These are phyloP conservation scores for Chondrostereum purpureum DNA, from an alignment of 1,284 basidiomycete genomes.

Conservation along the genomic window DNA sequence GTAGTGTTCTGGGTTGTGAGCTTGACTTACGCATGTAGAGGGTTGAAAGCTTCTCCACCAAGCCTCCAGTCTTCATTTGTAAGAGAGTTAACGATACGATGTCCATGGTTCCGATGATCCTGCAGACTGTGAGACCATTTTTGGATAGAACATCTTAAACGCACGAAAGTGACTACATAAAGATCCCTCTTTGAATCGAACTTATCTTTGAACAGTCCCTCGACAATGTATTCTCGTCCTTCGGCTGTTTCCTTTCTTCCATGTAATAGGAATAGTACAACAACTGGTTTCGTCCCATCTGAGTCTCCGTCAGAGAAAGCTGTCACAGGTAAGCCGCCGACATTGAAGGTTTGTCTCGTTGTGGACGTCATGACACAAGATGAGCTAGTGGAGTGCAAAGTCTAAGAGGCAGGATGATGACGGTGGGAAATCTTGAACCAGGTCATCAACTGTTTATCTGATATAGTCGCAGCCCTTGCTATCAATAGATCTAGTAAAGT, in stretches of 20 bases:
- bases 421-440: too few relatives aligned
- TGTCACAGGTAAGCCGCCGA: conserved; percentile 41
- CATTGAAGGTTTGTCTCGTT: conserved; percentile 24
- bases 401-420: too few relatives aligned
- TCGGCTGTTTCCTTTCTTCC: conserved; percentile 36
- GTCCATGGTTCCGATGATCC: conserved; percentile 80
- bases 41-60: conserved; percentile 40
- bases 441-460: too few relatives aligned
- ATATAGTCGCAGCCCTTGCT: too few relatives aligned
- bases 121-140: conserved; percentile 28
- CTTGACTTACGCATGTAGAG: conserved; percentile 63
- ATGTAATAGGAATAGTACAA: conserved; percentile 57
- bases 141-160: background rate
- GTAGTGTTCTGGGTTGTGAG: too few relatives aligned
- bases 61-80: conserved; percentile 56
- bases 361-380: background rate
- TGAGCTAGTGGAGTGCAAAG: too few relatives aligned
- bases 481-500: too few relatives aligned
- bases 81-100: conserved; percentile 40
- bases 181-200: conserved; percentile 30
- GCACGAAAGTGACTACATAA: conserved; percentile 51
- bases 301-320: conserved; percentile 27
- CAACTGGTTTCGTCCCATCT: conserved; percentile 26
- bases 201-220: conserved; percentile 18
- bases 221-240: conserved; percentile 20